These are phyloP conservation scores for Cyberlindnera misumaiensis DNA, from an alignment of 805 yeast genomes.

Conservation along the genomic window DNA sequence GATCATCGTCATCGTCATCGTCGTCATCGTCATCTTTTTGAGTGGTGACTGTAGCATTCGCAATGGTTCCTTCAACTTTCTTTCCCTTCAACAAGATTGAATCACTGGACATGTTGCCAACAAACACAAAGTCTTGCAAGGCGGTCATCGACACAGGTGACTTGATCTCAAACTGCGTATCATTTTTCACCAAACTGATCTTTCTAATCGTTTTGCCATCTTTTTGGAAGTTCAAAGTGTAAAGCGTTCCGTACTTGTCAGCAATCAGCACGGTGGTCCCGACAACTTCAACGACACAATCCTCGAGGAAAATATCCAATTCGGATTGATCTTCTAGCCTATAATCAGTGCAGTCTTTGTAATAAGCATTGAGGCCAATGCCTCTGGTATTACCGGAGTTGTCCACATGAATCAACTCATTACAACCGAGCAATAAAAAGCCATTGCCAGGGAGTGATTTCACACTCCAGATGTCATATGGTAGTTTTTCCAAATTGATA, in stretches of 20 bases:
- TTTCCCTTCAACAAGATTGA: conserved; percentile 35
- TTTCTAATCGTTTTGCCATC: conserved; percentile 33
- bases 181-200: conserved; percentile 12
- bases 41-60: neutral
- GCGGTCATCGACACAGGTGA: conserved; percentile 30
- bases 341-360: conserved; percentile 34
- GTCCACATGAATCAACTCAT: conserved; percentile 73
- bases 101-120: conserved; percentile 57
- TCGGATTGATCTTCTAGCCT: conserved; percentile 40
- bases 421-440: conserved; percentile 60
- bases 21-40: conserved; percentile 25
- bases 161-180: neutral
- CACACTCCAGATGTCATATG: conserved; percentile 64
- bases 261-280: conserved; percentile 31
- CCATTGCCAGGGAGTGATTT: conserved; percentile 73
- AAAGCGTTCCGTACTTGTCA: conserved; percentile 27
- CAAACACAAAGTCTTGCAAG: conserved; percentile 43
- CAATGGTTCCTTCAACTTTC: neutral
- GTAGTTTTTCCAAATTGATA: conserved; percentile 55
- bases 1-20: conserved; percentile 42
- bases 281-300: conserved; percentile 33
- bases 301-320: conserved; percentile 50
- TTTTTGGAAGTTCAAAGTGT: conserved; percentile 23
- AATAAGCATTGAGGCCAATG: conserved; percentile 53
- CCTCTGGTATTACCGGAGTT: conserved; percentile 65